These are phyloP conservation scores for Fusarium virguliforme DNA, from an alignment of 2,329 filamentous ascomycete genomes.

Conservation along the genomic window DNA sequence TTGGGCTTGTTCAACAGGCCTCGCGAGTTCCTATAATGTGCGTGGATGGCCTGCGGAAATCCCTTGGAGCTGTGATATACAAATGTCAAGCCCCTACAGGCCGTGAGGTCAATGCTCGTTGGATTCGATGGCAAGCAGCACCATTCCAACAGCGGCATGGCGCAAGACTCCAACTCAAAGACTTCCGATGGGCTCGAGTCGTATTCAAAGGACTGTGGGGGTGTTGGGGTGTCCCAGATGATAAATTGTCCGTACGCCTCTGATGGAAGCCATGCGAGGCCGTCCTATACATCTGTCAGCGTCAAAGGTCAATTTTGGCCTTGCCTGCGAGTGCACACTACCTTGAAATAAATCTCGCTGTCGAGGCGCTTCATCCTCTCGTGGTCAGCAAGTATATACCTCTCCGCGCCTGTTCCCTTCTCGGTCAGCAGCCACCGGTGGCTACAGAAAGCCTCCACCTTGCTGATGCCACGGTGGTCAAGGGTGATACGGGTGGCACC, in stretches of 20 bases:
- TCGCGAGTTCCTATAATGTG: not conserved
- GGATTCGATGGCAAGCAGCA: not conserved
- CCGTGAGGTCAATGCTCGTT: not conserved
- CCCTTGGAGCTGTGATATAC: not conserved
- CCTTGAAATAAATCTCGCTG: not conserved
- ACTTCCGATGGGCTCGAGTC: too few species aligned
- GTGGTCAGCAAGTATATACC: not conserved
- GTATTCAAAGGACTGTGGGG: not conserved
- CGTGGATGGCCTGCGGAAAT: not conserved
- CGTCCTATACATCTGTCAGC: conserved; percentile 4
- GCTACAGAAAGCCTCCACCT: not conserved
- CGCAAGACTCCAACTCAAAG: conserved; percentile 1
- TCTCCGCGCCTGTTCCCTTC: not conserved
- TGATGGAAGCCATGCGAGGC: not conserved
- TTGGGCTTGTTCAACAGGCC: not conserved
- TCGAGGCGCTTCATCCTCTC: too few species aligned
- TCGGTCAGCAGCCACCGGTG: not conserved
- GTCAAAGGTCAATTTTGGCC: too few species aligned
- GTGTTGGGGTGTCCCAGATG: conserved; percentile 6
- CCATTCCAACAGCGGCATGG: not conserved
- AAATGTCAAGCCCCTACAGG: conserved; percentile 8
- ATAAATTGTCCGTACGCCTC: not conserved
- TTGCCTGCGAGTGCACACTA: not conserved
- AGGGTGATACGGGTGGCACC: not conserved
- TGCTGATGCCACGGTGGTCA: conserved; percentile 1